Base-by-base conservation (phyloP, 2,329 filamentous ascomycete genomes). In the Talaromyces sp. region DNA sequence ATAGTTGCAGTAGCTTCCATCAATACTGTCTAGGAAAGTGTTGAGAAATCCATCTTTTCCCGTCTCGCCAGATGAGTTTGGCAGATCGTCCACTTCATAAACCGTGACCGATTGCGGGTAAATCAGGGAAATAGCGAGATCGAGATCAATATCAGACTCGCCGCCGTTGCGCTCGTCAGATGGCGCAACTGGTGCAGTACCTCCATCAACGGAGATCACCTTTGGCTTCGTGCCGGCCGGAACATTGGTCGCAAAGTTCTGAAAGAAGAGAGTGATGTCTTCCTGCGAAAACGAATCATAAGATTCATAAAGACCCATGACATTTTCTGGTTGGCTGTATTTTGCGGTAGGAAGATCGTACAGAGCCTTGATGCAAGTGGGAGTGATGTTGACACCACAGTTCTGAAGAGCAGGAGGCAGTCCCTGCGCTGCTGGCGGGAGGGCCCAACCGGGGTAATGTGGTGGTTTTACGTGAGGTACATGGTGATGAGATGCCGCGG, bases 71-170 rank as follows among this genome's bases (percentile, higher is more conserved):
- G 62, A 64, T 2, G 62, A 59, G 5, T 64, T 64, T 17, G 62
- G 62, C 3, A 64, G 56, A n/a, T 64, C 62, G 13, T 64, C 62
- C 6, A 64, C 62, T 52, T 64, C 41, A 33, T 64, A 64, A 4
- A 64, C 62, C 19, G 62, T 64, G 11, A 64, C 62, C 1, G 54
- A 33, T 31, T 64, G 62, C 2, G 62, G 62, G 17, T 64, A 64
- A 33, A 64, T 59, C 9, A 64, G 2, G 25, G 62, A 59, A 45
- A 64, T 64, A 2, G 62, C 54, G 10, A 64, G 39, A 27, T 64
- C 62, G 22, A 64, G 54, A 22, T 64, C 62, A n/a, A 64, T 64
- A 39, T 64, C 62, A 3, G 62, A 64, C 35, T 64, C 62, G 52
- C 62, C 62, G n/a, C 62, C 54, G n/a, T 64, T 64, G n/a, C n/a